Percentiles rank a stretch among this genome's conserved stretches.
These are phyloP conservation scores for Chlorella sp. DNA, from an alignment of 139 green algal genomes.

Conservation along the genomic window DNA sequence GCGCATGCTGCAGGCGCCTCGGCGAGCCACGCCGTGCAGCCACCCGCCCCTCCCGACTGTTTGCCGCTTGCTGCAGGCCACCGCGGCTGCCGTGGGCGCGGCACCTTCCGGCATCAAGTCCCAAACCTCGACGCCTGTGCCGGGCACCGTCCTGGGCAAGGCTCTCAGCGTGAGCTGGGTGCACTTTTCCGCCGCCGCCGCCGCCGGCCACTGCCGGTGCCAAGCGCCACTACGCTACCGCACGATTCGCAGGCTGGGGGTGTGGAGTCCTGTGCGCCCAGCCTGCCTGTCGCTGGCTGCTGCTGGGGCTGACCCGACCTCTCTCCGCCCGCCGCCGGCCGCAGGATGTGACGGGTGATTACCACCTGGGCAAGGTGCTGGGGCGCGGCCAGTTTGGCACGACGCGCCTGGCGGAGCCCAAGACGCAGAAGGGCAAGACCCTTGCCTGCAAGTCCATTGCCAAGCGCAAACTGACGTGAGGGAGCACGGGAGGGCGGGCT, in stretches of 20 bases:
- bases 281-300: background rate
- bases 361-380: conserved; percentile 63
- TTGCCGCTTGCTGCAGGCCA: background rate
- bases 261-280: background rate
- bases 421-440: conserved; percentile 41
- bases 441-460: conserved; percentile 88
- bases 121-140: background rate
- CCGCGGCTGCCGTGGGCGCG: background rate
- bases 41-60: background rate
- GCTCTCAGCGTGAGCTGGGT: background rate
- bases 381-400: conserved; percentile 69
- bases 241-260: background rate
- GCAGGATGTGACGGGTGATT: conserved; percentile 60
- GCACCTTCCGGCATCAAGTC: background rate
- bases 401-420: conserved; percentile 56
- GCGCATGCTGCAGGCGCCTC: too few relatives aligned
- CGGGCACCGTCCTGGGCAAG: conserved; percentile 29
- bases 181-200: background rate
- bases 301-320: too few relatives aligned
- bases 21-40: too few relatives aligned
- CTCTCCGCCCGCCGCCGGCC: too few relatives aligned
- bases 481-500: background rate
- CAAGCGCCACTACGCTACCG: background rate
- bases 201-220: background rate
- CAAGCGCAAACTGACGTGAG: conserved; percentile 80